phyloP scores from a whole-genome alignment of 2,329 filamentous ascomycete genomes.

The Metarhizium anisopliae region DNA sequence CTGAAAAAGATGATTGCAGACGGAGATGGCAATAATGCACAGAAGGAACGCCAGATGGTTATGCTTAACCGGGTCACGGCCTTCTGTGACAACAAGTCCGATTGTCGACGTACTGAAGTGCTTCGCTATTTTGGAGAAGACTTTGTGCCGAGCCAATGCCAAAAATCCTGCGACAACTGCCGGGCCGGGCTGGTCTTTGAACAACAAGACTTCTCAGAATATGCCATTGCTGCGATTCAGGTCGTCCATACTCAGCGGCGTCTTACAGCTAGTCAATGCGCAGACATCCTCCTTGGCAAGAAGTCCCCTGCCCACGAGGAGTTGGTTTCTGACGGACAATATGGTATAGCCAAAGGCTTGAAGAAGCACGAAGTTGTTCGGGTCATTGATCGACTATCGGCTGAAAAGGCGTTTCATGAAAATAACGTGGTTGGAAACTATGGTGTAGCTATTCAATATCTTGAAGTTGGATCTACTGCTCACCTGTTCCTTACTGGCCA shows the following conservation, averaged over 20 bases:
- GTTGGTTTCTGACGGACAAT: conserved; percentile 45
- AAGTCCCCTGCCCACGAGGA: conserved; percentile 50
- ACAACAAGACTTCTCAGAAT: conserved; percentile 64
- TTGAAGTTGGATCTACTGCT: conserved; percentile 38
- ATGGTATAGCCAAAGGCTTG: conserved; percentile 60
- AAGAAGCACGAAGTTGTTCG: conserved; percentile 72
- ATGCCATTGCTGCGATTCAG: conserved; percentile 61
- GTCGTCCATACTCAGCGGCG: conserved; percentile 53
- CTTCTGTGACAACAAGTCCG: conserved; percentile 81
- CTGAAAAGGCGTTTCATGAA: conserved; percentile 66
- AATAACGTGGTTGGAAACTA: conserved; percentile 42
- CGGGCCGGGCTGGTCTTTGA: conserved; percentile 62
- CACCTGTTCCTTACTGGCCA: conserved; percentile 33
- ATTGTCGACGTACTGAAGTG: conserved; percentile 82
- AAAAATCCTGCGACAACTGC: conserved; percentile 82
- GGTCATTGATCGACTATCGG: conserved; percentile 68
- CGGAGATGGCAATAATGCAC: conserved; percentile 65
- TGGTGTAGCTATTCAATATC: conserved; percentile 67
- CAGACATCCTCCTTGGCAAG: conserved; percentile 74
- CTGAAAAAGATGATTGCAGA: conserved; percentile 75
- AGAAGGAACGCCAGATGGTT: conserved; percentile 73
- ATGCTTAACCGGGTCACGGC: conserved; percentile 82
- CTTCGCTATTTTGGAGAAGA: conserved; percentile 89
- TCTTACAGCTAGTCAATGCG: conserved; percentile 69
- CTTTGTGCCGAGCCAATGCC: conserved; percentile 65